A percentile compares a stretch with the other conserved stretches of the same genome.
phyloP scores from a whole-genome alignment of 2,329 filamentous ascomycete genomes.

The Aspergillus bombycis region DNA sequence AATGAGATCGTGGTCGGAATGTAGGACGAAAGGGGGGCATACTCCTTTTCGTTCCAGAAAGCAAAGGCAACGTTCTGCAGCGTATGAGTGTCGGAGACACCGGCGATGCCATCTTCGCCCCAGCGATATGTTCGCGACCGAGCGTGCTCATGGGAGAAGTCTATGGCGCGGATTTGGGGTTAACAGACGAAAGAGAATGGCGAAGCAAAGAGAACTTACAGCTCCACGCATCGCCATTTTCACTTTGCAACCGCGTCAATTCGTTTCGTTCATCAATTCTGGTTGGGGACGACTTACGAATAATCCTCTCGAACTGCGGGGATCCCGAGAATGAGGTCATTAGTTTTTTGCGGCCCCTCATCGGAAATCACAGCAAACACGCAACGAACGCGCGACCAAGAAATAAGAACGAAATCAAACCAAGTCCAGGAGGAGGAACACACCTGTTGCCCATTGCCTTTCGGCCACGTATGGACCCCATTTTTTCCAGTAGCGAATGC shows the following conservation, averaged over 20 bases:
- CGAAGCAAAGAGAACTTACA: slow-evolving; percentile 61
- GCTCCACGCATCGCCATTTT: slow-evolving; percentile 91
- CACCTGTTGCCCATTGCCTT: slow-evolving; percentile 92
- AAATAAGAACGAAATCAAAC: too few species aligned
- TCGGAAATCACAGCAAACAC: not conserved
- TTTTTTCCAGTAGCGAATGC: slow-evolving; percentile 94
- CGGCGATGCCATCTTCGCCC: slow-evolving; percentile 96
- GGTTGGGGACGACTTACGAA: slow-evolving; percentile 54
- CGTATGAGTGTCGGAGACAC: slow-evolving; percentile 91
- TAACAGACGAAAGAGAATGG: not conserved
- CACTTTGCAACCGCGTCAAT: slow-evolving; percentile 48
- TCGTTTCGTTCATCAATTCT: not conserved
- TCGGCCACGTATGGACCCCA: slow-evolving; percentile 95
- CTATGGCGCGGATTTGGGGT: slow-evolving; percentile 48
- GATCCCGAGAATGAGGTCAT: slow-evolving; percentile 26
- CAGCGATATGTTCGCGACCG: slow-evolving; percentile 87
- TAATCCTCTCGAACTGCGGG: slow-evolving; percentile 85
- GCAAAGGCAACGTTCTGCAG: slow-evolving; percentile 91
- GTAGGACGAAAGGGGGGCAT: slow-evolving; percentile 35
- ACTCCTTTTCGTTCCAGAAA: slow-evolving; percentile 99
- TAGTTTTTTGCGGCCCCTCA: slow-evolving; percentile 18
- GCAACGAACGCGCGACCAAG: too few species aligned
- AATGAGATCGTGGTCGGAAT: not conserved
- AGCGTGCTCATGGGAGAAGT: slow-evolving; percentile 92
- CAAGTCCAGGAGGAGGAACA: slow-evolving; percentile 29